These are phyloP conservation scores for Hirschioporus abietinus DNA, from an alignment of 768 basidiomycete species.

Conservation along the genomic window DNA sequence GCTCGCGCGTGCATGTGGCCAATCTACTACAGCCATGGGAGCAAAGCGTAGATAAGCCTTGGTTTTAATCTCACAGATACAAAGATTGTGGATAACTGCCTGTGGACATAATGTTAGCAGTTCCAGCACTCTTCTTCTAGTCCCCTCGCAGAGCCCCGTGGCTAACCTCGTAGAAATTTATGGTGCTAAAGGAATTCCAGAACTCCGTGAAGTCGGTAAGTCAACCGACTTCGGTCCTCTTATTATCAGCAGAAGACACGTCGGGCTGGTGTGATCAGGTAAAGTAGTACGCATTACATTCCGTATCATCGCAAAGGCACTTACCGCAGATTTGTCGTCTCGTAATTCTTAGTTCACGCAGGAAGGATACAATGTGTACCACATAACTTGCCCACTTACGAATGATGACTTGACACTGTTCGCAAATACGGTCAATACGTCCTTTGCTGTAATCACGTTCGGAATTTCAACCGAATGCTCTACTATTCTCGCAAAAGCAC, in stretches of 20 bases:
- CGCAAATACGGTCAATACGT: slow-evolving; percentile 14
- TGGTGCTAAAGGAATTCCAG: slow-evolving; percentile 7
- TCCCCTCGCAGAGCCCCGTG: slow-evolving; percentile 7
- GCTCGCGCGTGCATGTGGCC: not conserved
- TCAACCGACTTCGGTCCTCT: slow-evolving; percentile 25
- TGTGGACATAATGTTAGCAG: not conserved
- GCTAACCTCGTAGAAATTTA: not conserved
- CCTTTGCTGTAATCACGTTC: not conserved
- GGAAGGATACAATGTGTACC: slow-evolving; percentile 35
- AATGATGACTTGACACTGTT: slow-evolving; percentile 12
- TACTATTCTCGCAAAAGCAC: not conserved
- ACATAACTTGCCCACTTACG: slow-evolving; percentile 23
- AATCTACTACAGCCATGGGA: not conserved
- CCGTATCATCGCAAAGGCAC: not conserved
- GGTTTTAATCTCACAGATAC: slow-evolving; percentile 1
- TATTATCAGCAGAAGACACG: slow-evolving; percentile 26
- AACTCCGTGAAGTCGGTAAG: slow-evolving; percentile 27
- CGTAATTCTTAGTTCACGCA: slow-evolving; percentile 25
- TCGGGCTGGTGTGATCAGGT: slow-evolving; percentile 34
- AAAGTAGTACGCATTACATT: slow-evolving; percentile 2
- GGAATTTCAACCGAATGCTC: not conserved
- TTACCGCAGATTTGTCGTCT: not conserved
- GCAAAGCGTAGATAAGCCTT: slow-evolving; percentile 1
- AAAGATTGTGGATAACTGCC: slow-evolving; percentile 4
- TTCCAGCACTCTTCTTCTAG: slow-evolving; percentile 2